Base-by-base conservation (phyloP, 805 yeast species). In the Candida peoriensis region DNA sequence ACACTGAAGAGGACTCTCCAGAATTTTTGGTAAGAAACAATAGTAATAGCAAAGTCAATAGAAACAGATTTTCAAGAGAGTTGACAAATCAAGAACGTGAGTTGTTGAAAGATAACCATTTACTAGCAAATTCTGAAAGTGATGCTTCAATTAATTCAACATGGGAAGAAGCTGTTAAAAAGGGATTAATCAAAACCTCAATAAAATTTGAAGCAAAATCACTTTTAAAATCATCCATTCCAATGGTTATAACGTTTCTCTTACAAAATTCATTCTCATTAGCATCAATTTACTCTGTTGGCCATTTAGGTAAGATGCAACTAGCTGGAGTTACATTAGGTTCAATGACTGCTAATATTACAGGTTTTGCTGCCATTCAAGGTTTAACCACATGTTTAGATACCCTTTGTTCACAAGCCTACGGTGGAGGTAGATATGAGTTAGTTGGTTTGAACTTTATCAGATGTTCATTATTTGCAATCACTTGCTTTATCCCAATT, bases 351-450 rank as follows among this genome's bases (percentile, higher is more conserved):
- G 84, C 88, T 2, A 80, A 80, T 44, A 82, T 85, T 39, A 80
- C 93, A 1, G 56, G 55, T 3, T 77, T 81, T 44, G 89, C 94
- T 0, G 72, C 85, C 27, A 77, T 84, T 42, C 90, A 83, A 55
- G 95, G 95, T 17, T 72, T 85, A 32, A 78, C 93, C 0, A 84
- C 95, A 0, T 81, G 89, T 40, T 64, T 85, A 37, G 95, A 85
- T 54, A 84, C 94, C 0, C 63, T 85, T 28, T 83, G 93, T 46
- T 81, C 95, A 0, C 94, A 85, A 58, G 90, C 94, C 0, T 84
- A 74, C 55, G 95, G 95, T 4, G 83, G 93, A 5, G 82, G 81
- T n/a, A 73, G 78, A 38, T 73, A 68, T 46, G 71, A 73, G 30
- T 64, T 80, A 45, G 94, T 85, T 2, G 94, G 95, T 0, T 53